Evolutionary conservation across 257 asterid species (phyloP), one percentile per base, ranked within the genome.

Genomic region (Nyctanthes arbortristis): DNA sequence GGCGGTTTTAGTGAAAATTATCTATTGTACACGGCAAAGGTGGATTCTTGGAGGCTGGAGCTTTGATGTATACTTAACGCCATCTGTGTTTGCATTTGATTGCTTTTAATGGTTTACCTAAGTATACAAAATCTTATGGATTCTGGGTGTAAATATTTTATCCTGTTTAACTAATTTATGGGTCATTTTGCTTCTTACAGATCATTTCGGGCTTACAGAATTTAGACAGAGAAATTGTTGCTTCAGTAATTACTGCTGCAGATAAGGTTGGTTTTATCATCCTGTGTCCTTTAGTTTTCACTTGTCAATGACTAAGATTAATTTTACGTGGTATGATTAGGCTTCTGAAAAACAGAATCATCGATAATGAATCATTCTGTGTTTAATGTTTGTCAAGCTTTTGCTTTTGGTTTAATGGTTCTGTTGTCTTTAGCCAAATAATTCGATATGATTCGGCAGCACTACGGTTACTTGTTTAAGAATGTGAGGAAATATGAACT

Each of bases 231-330:
- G 90, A 84, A 52, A 90, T 85, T 74, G 96, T 92, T 18, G 88
- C 97, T 74, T 85, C 94, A 30, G 97, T 92, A 75, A 92, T 92
- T 74, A 88, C 88, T 67, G 97, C 97, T 77, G 97, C 98, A 39
- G 97, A 92, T 75, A 92, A 92, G 95, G 97, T 92, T 66, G 18
- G 39, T 40, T 33, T 37, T 66, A 33, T 45, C 16, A 54, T 30
- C 54, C 20, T 4, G 54, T 16, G 14, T 35, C 40, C 52, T 43
- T 43, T 5, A 43, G 24, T 43, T n/a, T n/a, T n/a, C n/a, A n/a
- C n/a, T n/a, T 43, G 52, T 40, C 22, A 16, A 40, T 40, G 52
- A 40, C 4, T 40, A 40, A 20, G 52, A 13, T 40, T 43, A 43
- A 43, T 7, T 43, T 3, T n/a, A 43, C n/a, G n/a, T 43, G 0